phyloP scores from a whole-genome alignment of 1,284 basidiomycete species.

The Schizophyllum amplum region DNA sequence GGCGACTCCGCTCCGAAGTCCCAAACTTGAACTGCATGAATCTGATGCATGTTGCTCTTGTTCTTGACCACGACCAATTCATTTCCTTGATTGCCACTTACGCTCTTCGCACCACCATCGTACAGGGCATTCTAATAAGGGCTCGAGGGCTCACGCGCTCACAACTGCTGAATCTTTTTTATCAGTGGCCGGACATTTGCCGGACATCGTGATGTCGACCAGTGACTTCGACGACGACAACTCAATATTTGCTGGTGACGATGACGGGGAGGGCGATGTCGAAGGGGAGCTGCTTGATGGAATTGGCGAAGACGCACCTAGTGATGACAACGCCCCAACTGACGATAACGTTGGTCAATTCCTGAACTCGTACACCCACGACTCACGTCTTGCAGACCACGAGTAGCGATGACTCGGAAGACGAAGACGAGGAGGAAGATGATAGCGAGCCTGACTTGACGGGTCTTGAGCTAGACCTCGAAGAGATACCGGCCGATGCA shows the following conservation, averaged over 20 bases:
- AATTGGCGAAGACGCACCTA: not conserved
- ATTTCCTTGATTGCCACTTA: too few relatives aligned
- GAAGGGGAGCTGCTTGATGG: not conserved
- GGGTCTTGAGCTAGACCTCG: not conserved
- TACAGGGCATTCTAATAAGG: too few relatives aligned
- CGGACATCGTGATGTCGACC: constrained; percentile 33
- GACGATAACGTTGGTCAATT: not conserved
- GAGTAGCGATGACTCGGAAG: not conserved
- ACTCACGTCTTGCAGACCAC: not conserved
- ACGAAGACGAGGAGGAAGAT: not conserved
- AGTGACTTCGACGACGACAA: constrained; percentile 62
- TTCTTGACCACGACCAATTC: too few relatives aligned
- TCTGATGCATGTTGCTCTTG: too few relatives aligned
- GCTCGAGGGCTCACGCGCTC: too few relatives aligned
- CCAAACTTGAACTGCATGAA: too few relatives aligned
- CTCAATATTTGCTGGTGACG: constrained; percentile 41
- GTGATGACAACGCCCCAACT: not conserved
- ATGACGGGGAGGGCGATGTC: constrained; percentile 17
- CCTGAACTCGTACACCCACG: not conserved
- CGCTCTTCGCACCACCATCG: not conserved
- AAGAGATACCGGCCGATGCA: constrained; percentile 34
- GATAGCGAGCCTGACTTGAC: not conserved
- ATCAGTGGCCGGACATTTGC: not conserved
- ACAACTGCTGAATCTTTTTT: too few relatives aligned
- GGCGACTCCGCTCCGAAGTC: not conserved